These are phyloP conservation scores for Venturia asperata DNA, from an alignment of 2,329 filamentous ascomycete genomes.

Conservation along the genomic window DNA sequence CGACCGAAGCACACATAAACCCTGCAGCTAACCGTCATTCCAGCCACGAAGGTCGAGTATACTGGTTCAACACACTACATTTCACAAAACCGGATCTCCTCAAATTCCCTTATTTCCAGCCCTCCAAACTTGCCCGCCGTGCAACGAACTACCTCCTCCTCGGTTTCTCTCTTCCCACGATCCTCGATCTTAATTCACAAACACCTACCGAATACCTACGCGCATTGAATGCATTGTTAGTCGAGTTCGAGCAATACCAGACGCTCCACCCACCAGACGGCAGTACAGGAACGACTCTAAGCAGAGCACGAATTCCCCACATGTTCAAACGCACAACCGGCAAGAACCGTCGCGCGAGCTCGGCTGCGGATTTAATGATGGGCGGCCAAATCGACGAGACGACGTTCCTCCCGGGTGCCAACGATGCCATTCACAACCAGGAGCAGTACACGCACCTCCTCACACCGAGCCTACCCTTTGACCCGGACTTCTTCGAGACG, in stretches of 20 bases:
- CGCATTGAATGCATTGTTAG: slow-evolving; percentile 73
- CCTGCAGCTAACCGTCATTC: background rate
- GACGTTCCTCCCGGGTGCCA: slow-evolving; percentile 23
- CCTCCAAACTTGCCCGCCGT: slow-evolving; percentile 75
- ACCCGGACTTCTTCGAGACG: slow-evolving; percentile 94
- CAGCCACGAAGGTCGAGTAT: slow-evolving; percentile 87
- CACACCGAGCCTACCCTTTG: slow-evolving; percentile 88
- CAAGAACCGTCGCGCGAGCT: slow-evolving; percentile 46
- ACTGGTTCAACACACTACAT: slow-evolving; percentile 97
- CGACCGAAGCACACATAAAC: background rate
- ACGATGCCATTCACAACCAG: slow-evolving; percentile 26
- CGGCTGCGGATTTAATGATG: slow-evolving; percentile 44
- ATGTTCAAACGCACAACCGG: slow-evolving; percentile 45
- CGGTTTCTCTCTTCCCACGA: slow-evolving; percentile 80
- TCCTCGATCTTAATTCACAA: slow-evolving; percentile 78
- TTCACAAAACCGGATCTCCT: slow-evolving; percentile 76
- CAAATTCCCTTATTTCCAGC: slow-evolving; percentile 78
- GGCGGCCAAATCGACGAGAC: slow-evolving; percentile 5
- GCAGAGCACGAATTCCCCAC: slow-evolving; percentile 61
- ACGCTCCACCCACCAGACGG: slow-evolving; percentile 75
- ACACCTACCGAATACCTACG: slow-evolving; percentile 79
- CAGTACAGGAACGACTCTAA: slow-evolving; percentile 60
- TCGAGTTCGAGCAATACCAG: slow-evolving; percentile 92
- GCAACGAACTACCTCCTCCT: slow-evolving; percentile 92
- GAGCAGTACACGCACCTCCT: slow-evolving; percentile 45